Evolutionary conservation across 2,329 filamentous ascomycete species (phyloP).

Genomic region (Hypoxylon sp.): DNA sequence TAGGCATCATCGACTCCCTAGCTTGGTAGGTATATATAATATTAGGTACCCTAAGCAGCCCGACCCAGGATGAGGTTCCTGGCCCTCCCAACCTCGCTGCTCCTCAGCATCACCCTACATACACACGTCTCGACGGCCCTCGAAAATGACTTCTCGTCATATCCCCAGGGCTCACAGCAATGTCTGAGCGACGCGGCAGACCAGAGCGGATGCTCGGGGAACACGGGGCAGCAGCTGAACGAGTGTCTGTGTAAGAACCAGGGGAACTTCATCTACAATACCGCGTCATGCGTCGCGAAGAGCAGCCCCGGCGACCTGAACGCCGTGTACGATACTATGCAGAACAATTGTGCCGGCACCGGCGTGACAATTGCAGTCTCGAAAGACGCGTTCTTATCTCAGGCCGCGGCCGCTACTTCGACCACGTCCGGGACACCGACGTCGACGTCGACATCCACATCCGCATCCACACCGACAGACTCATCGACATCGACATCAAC

Average conservation of each 20-base stretch:
- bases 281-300: slow-evolving; percentile 63
- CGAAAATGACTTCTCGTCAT: slow-evolving; percentile 61
- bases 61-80: slow-evolving; percentile 43
- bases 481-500: slow-evolving; percentile 31
- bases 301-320: slow-evolving; percentile 57
- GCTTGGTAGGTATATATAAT: not conserved
- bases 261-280: slow-evolving; percentile 63
- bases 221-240: slow-evolving; percentile 60
- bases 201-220: slow-evolving; percentile 59
- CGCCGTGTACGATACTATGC: slow-evolving; percentile 62
- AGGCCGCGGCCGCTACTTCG: slow-evolving; percentile 49
- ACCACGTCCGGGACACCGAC: slow-evolving; percentile 39
- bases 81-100: slow-evolving; percentile 44
- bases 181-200: slow-evolving; percentile 62
- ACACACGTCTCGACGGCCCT: slow-evolving; percentile 46
- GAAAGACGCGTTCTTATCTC: slow-evolving; percentile 59
- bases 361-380: slow-evolving; percentile 61
- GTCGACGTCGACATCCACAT: slow-evolving; percentile 18
- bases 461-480: slow-evolving; percentile 17
- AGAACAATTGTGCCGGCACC: slow-evolving; percentile 61
- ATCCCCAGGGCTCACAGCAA: slow-evolving; percentile 58
- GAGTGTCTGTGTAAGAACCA: slow-evolving; percentile 65
- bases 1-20: not conserved
- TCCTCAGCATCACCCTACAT: slow-evolving; percentile 52
- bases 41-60: not conserved